Evolutionary conservation across 495 filamentous ascomycete species (phyloP).

Genomic region (Friedmanniomyces simplex): DNA sequence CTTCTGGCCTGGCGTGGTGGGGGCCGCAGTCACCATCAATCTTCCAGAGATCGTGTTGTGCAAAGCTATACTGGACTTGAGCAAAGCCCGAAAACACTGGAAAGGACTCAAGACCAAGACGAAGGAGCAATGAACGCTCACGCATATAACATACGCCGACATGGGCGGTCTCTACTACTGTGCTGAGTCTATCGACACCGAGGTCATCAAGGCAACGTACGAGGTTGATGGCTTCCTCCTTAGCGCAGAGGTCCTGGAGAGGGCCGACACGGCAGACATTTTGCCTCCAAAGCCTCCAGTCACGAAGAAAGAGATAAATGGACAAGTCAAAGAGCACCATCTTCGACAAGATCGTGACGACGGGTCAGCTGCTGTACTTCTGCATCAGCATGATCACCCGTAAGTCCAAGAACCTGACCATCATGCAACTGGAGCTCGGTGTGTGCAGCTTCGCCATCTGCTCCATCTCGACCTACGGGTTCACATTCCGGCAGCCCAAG

Average conservation of each 20-base stretch:
- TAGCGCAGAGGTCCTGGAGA: background rate
- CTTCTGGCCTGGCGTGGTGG: background rate
- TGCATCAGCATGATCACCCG: background rate
- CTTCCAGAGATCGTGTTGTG: slow-evolving; percentile 3
- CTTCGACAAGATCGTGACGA: background rate
- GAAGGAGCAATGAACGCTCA: background rate
- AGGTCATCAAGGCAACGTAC: background rate
- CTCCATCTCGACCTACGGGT: slow-evolving; percentile 1
- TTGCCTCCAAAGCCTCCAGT: background rate
- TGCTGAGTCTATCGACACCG: background rate
- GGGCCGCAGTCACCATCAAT: slow-evolving; percentile 2
- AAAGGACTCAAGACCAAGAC: background rate
- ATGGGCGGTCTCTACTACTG: slow-evolving; percentile 3
- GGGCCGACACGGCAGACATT: background rate
- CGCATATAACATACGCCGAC: background rate
- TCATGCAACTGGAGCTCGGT: slow-evolving; percentile 7
- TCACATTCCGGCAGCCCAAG: slow-evolving; percentile 2
- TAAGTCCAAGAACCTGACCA: background rate
- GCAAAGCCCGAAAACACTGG: background rate
- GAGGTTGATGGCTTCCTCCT: background rate
- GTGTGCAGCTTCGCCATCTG: background rate
- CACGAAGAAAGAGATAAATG: background rate
- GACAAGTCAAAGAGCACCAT: slow-evolving; percentile 7
- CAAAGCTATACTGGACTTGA: slow-evolving; percentile 1
- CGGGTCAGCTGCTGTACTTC: slow-evolving; percentile 3